Percentiles rank a stretch among this genome's conserved stretches.
phyloP scores from a whole-genome alignment of 306 rosid genomes.

The Acacia crassicarpa region DNA sequence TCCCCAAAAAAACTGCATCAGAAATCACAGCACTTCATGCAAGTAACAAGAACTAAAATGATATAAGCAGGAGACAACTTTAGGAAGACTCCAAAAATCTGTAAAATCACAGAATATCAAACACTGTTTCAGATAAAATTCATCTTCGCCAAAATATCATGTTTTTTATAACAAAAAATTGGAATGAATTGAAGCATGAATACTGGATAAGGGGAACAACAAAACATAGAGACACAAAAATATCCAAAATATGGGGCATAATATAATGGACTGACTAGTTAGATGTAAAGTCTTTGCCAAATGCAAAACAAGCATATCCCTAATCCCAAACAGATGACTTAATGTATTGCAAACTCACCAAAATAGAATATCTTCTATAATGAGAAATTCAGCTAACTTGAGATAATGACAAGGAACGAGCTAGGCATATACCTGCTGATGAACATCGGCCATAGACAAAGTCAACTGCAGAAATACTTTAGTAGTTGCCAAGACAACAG shows the following conservation, averaged over 20 bases:
- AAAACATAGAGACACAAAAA: not conserved
- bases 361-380: not conserved
- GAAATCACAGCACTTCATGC: constrained; percentile 20
- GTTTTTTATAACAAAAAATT: not conserved
- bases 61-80: constrained; percentile 14
- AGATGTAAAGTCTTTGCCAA: constrained; percentile 26
- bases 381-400: constrained; percentile 10
- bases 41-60: constrained; percentile 24
- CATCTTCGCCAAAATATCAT: not conserved
- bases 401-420: constrained; percentile 10
- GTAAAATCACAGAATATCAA: not conserved
- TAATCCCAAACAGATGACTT: constrained; percentile 2
- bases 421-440: constrained; percentile 83
- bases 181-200: not conserved
- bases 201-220: not conserved
- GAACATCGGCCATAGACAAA: constrained; percentile 95
- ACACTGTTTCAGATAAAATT: not conserved
- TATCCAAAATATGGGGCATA: constrained; percentile 9
- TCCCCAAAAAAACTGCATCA: constrained; percentile 29
- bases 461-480: constrained; percentile 96
- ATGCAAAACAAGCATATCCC: not conserved
- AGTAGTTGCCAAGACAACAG: constrained; percentile 93
- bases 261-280: not conserved
- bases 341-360: not conserved
- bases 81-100: constrained; percentile 23